phyloP scores from a whole-genome alignment of 2,329 filamentous ascomycete species.

The Curvularia lunata region DNA sequence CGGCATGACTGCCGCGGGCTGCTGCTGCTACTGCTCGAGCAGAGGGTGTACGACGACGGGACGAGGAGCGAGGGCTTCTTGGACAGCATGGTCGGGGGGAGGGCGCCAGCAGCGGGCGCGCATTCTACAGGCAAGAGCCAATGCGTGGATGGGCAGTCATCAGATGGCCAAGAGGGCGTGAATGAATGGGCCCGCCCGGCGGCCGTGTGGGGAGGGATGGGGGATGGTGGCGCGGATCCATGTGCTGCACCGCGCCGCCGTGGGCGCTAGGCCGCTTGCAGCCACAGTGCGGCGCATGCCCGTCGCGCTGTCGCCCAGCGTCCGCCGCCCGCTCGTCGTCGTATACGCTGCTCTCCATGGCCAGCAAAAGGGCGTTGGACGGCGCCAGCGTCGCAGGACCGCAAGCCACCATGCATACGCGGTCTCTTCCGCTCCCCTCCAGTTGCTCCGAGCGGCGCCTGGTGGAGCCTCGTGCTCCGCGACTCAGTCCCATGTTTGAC shows the following conservation, averaged over 20 bases:
- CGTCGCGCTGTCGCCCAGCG: not conserved
- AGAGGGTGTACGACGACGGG: conserved; percentile 30
- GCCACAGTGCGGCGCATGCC: not conserved
- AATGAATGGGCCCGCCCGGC: conserved; percentile 6
- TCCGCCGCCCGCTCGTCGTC: not conserved
- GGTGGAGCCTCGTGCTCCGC: conserved; percentile 9
- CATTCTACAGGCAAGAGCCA: conserved; percentile 26
- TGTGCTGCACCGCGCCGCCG: not conserved
- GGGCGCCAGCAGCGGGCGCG: conserved; percentile 24
- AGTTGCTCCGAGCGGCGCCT: conserved; percentile 12
- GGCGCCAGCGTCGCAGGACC: conserved; percentile 28
- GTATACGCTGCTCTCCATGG: not conserved
- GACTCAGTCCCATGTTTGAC: conserved; percentile 29
- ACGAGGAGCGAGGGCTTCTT: conserved; percentile 33
- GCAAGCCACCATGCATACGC: conserved; percentile 23
- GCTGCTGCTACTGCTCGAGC: conserved; percentile 12
- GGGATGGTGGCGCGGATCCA: conserved; percentile 11
- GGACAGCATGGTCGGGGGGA: conserved; percentile 47
- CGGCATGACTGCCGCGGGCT: conserved; percentile 48
- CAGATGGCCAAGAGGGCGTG: too few relatives aligned
- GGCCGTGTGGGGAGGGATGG: conserved; percentile 3
- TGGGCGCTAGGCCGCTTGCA: conserved; percentile 2
- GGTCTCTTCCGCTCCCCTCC: conserved; percentile 22
- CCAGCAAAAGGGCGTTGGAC: conserved; percentile 1
- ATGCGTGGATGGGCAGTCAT: not conserved